phyloP scores from a whole-genome alignment of 2,329 filamentous ascomycete species.

The Cladophialophora psammophila region DNA sequence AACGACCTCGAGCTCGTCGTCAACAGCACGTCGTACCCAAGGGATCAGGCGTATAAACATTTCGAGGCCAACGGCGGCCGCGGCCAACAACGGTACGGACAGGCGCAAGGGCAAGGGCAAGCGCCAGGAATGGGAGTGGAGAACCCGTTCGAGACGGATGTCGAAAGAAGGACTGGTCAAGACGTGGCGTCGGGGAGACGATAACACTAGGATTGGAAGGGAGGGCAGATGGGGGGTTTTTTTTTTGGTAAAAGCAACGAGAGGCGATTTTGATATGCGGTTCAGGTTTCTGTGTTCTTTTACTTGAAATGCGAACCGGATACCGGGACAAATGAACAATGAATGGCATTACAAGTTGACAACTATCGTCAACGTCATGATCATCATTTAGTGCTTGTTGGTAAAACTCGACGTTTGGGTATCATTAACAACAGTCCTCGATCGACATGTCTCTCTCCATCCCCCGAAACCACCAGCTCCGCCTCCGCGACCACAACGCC shows the following conservation, averaged over 20 bases:
- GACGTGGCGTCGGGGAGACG: slow-evolving; percentile 9
- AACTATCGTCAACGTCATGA: neutral
- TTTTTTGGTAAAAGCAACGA: neutral
- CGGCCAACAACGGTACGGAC: too few relatives aligned
- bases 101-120: neutral
- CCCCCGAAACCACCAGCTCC: neutral
- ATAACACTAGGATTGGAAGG: neutral
- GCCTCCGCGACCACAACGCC: neutral
- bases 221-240: neutral
- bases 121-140: neutral
- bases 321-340: neutral
- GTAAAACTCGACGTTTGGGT: slow-evolving; percentile 1
- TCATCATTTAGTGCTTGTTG: slow-evolving; percentile 9
- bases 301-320: neutral
- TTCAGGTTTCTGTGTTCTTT: neutral
- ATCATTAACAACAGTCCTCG: neutral
- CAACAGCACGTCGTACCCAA: neutral
- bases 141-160: slow-evolving; percentile 15
- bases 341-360: slow-evolving; percentile 1
- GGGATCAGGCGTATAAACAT: slow-evolving; percentile 16
- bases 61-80: neutral
- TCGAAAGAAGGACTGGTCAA: neutral
- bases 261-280: neutral
- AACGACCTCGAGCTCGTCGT: slow-evolving; percentile 18
- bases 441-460: neutral